Evolutionary conservation across 495 filamentous ascomycete genomes (phyloP).

Genomic region (Bathelium albidoporum): DNA sequence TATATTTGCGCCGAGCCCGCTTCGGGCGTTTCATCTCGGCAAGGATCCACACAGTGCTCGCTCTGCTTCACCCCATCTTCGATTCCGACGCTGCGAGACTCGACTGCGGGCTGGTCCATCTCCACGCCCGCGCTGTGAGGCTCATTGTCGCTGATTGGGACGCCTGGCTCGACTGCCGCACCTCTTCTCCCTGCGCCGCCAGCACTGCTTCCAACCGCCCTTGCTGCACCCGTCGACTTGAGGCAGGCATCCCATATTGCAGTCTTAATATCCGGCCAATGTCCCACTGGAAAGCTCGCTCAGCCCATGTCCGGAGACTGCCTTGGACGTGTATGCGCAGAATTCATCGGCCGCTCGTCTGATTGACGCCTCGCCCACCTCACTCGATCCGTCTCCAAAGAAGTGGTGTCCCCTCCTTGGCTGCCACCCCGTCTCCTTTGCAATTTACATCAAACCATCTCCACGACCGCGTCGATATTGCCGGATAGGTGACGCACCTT

Average conservation of each 20-base stretch:
- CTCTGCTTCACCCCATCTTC: constrained; percentile 2
- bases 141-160: neutral
- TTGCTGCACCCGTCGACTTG: neutral
- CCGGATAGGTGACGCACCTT: neutral
- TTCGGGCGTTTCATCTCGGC: constrained; percentile 3
- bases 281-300: neutral
- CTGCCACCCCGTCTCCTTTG: neutral
- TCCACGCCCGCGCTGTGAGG: neutral
- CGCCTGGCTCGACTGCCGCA: neutral
- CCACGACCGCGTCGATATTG: neutral
- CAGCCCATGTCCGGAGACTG: neutral
- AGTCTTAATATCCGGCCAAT: neutral
- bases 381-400: neutral
- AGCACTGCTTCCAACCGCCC: neutral
- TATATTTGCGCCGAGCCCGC: constrained; percentile 1
- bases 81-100: neutral
- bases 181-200: neutral
- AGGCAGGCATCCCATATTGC: too few relatives aligned
- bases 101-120: neutral
- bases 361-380: neutral
- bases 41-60: neutral
- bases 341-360: neutral
- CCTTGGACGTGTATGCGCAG: neutral
- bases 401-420: neutral
- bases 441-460: neutral